phyloP scores from a whole-genome alignment of 768 basidiomycete genomes.

The Mycena kentingensis region DNA sequence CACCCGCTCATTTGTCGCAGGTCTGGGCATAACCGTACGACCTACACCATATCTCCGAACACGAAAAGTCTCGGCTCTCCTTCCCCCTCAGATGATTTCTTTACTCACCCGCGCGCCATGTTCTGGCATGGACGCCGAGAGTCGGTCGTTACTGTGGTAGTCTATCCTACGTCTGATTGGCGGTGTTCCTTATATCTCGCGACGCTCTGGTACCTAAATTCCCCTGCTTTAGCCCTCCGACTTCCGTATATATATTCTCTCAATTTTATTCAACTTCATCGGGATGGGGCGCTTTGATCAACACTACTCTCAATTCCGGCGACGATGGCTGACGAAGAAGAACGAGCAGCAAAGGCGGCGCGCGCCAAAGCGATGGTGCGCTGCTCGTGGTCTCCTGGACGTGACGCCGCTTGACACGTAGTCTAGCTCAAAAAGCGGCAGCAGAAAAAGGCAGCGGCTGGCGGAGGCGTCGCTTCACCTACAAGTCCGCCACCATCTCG shows the following conservation, averaged over 20 bases:
- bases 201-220: constrained; percentile 19
- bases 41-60: constrained; percentile 21
- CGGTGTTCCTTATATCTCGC: constrained; percentile 19
- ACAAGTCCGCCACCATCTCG: constrained; percentile 50
- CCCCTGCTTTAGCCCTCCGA: constrained; percentile 14
- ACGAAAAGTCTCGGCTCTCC: constrained; percentile 26
- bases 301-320: not conserved
- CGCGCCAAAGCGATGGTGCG: constrained; percentile 81
- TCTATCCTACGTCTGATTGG: constrained; percentile 25
- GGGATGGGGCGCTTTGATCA: constrained; percentile 10
- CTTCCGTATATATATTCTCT: constrained; percentile 21
- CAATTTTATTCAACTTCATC: constrained; percentile 22
- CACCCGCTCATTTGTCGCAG: constrained; percentile 37
- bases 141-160: constrained; percentile 62
- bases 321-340: constrained; percentile 62
- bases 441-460: constrained; percentile 63
- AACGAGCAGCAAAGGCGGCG: constrained; percentile 80
- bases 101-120: constrained; percentile 58
- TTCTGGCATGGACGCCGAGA: constrained; percentile 51
- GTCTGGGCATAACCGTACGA: constrained; percentile 73
- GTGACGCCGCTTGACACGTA: constrained; percentile 8
- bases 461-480: constrained; percentile 41
- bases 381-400: constrained; percentile 12
- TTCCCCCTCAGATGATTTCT: constrained; percentile 47
- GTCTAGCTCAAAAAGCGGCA: constrained; percentile 79